Evolutionary conservation across 345 rosid species (phyloP).

Genomic region (Sapria himalayana): DNA sequence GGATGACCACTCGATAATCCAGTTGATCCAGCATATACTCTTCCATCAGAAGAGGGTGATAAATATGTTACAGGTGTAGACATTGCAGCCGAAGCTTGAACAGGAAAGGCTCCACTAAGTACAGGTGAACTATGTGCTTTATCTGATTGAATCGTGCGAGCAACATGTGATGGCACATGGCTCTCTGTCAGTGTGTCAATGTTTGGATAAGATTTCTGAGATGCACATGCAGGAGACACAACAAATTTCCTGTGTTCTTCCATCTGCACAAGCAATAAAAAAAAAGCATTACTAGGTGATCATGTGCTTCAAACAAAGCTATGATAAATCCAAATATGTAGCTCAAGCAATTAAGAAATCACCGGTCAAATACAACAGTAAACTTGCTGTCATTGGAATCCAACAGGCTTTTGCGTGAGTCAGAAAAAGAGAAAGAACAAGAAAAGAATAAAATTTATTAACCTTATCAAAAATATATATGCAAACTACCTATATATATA

Average conservation of each 20-base stretch:
- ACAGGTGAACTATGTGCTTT: conserved; percentile 13
- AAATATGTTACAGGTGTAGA: conserved; percentile 21
- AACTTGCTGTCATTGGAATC: too few relatives aligned
- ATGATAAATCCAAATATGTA: neutral
- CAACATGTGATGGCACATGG: conserved; percentile 17
- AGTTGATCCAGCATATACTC: conserved; percentile 16
- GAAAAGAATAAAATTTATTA: too few relatives aligned
- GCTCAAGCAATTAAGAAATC: neutral
- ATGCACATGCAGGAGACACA: conserved; percentile 19
- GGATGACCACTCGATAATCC: conserved; percentile 19
- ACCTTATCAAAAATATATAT: too few relatives aligned
- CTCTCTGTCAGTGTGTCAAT: conserved; percentile 17
- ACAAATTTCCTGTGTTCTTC: conserved; percentile 40
- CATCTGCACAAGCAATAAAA: conserved; percentile 28
- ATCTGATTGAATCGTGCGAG: conserved; percentile 17
- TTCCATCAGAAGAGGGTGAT: conserved; percentile 19
- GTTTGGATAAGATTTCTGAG: conserved; percentile 28
- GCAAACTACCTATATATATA: too few relatives aligned
- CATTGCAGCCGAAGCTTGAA: conserved; percentile 16
- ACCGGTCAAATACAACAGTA: too few relatives aligned
- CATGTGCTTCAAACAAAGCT: neutral
- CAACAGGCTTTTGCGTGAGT: too few relatives aligned
- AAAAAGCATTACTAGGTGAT: neutral
- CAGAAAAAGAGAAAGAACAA: too few relatives aligned
- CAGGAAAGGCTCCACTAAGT: conserved; percentile 23